Conservation (phyloP, 129 eudicot genomes). For the Lactuca saligna region DNA sequence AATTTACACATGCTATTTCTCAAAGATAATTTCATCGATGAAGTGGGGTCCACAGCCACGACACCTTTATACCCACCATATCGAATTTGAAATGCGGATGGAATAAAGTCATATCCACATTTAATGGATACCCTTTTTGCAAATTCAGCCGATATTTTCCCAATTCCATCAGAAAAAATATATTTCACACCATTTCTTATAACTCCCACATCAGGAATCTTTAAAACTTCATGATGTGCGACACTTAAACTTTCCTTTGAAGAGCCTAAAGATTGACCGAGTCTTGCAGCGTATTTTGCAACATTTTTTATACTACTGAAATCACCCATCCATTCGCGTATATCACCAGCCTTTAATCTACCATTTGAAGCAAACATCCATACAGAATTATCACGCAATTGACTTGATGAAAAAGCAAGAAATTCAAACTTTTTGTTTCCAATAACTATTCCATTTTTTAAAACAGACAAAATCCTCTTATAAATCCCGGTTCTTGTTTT, state of each 20-base stretch:
- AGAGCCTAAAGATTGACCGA: conserved; percentile 82
- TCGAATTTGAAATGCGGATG: conserved; percentile 78
- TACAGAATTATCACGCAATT: conserved; percentile 72
- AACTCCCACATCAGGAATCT: conserved; percentile 47
- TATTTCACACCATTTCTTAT: conserved; percentile 31
- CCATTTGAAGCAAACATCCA: conserved; percentile 81
- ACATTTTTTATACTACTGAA: conserved; percentile 62
- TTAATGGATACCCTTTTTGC: conserved; percentile 58
- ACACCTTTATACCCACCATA: conserved; percentile 88
- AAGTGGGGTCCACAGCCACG: conserved; percentile 67
- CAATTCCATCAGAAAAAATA: conserved; percentile 85
- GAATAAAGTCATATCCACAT: conserved; percentile 51
- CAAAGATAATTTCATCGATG: conserved; percentile 51
- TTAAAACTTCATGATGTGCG: conserved; percentile 43
- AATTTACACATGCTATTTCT: conserved; percentile 76
- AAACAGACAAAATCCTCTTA: conserved; percentile 43
- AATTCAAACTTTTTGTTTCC: conserved; percentile 69
- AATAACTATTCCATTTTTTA: conserved; percentile 54
- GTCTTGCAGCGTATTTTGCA: conserved; percentile 91
- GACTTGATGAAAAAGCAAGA: conserved; percentile 90
- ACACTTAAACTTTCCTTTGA: conserved; percentile 74
- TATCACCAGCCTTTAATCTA: conserved; percentile 46
- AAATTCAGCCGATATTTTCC: conserved; percentile 69
- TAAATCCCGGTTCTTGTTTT: conserved; percentile 44
- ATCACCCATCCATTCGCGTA: conserved; percentile 76